phyloP scores from a whole-genome alignment of 805 yeast genomes.

The Yamadazyma phyllophila region DNA sequence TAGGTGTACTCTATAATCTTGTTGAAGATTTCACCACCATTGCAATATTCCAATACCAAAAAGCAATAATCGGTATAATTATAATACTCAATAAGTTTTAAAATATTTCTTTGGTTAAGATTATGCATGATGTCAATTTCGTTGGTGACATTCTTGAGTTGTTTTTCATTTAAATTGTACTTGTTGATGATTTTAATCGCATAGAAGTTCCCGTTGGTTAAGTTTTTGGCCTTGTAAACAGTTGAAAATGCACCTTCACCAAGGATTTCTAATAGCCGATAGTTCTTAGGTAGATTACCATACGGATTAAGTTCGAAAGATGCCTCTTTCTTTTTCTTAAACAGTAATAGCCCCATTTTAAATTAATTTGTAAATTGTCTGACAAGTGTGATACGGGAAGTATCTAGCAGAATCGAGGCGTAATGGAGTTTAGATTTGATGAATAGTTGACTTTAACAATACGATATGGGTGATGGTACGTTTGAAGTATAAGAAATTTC shows the following conservation, averaged over 20 bases:
- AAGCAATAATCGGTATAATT: slow-evolving; percentile 57
- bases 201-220: slow-evolving; percentile 41
- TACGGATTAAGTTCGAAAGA: slow-evolving; percentile 17
- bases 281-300: slow-evolving; percentile 25
- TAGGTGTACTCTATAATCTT: slow-evolving; percentile 77
- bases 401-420: neutral
- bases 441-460: too few species aligned
- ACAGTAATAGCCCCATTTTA: slow-evolving; percentile 9
- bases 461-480: neutral
- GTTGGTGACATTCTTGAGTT: slow-evolving; percentile 57
- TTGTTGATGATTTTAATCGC: slow-evolving; percentile 80
- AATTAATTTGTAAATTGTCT: neutral
- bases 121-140: slow-evolving; percentile 75
- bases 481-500: neutral
- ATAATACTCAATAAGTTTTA: slow-evolving; percentile 51
- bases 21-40: slow-evolving; percentile 81
- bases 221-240: slow-evolving; percentile 63
- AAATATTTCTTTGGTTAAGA: slow-evolving; percentile 58
- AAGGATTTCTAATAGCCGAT: slow-evolving; percentile 32
- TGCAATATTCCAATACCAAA: slow-evolving; percentile 62
- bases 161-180: slow-evolving; percentile 48
- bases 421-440: neutral
- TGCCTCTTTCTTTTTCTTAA: slow-evolving; percentile 10
- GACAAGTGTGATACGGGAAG: neutral
- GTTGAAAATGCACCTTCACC: slow-evolving; percentile 92